Evolutionary conservation across 1,139 yeast genomes (phyloP).

Genomic region (Citeromyces hawaiiensis): DNA sequence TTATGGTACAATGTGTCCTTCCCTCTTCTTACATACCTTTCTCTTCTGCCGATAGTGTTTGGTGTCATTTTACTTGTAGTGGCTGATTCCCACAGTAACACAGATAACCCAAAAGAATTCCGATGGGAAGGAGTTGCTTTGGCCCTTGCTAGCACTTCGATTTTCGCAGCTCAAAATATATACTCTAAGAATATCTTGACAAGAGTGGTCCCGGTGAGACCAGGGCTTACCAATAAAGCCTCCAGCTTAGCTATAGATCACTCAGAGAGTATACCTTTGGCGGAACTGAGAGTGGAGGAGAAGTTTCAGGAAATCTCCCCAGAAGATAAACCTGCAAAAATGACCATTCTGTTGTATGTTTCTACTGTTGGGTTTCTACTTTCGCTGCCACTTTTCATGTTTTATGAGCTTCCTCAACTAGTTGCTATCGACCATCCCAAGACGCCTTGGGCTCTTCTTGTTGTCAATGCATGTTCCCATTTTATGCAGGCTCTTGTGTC

Average conservation of each 20-base stretch:
- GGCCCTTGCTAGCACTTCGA: slow-evolving; percentile 72
- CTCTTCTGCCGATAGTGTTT: slow-evolving; percentile 59
- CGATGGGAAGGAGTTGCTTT: slow-evolving; percentile 53
- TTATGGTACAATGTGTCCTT: slow-evolving; percentile 43
- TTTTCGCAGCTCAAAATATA: slow-evolving; percentile 84
- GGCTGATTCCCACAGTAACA: slow-evolving; percentile 18
- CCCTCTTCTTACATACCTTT: slow-evolving; percentile 53
- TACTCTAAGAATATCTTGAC: slow-evolving; percentile 80
- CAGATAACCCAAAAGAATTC: slow-evolving; percentile 19
- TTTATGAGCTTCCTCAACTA: slow-evolving; percentile 36
- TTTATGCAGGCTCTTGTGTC: slow-evolving; percentile 80
- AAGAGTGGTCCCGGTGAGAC: slow-evolving; percentile 5
- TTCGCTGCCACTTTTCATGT: slow-evolving; percentile 67
- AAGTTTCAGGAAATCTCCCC: slow-evolving; percentile 7
- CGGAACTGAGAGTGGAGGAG: slow-evolving; percentile 13
- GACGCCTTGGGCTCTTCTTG: slow-evolving; percentile 22
- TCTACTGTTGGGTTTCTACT: slow-evolving; percentile 67
- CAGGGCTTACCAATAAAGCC: slow-evolving; percentile 5
- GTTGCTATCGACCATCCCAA: slow-evolving; percentile 16
- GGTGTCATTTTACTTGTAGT: slow-evolving; percentile 84
- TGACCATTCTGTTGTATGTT: slow-evolving; percentile 74
- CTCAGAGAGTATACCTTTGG: slow-evolving; percentile 8
- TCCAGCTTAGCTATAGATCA: slow-evolving; percentile 2
- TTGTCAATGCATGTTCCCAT: slow-evolving; percentile 66
- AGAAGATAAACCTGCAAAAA: slow-evolving; percentile 53